Percentiles rank a stretch among this genome's conserved stretches.
Conservation (phyloP, 345 rosid species). For the Populus nigra region DNA sequence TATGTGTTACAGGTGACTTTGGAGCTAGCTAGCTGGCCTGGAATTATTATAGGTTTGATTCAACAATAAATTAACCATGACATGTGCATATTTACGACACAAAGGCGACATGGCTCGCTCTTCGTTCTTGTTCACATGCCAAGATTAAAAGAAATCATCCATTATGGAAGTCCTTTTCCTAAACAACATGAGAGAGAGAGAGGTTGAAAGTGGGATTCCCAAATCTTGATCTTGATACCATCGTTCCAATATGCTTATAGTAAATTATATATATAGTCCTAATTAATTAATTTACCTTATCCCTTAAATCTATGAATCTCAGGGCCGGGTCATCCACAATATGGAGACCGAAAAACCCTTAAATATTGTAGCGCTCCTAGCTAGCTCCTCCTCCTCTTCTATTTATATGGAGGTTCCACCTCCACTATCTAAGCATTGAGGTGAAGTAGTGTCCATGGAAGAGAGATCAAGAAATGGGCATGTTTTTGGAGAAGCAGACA, state of each 20-base stretch:
- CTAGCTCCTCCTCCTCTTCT: not conserved
- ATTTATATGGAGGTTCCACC: not conserved
- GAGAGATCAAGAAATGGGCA: not conserved
- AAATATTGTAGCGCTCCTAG: too few relatives aligned
- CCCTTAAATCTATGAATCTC: not conserved
- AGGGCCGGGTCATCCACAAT: not conserved
- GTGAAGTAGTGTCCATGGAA: not conserved
- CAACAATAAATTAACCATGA: not conserved
- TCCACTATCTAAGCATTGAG: too few relatives aligned
- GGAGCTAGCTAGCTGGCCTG: not conserved
- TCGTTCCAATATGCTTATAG: not conserved
- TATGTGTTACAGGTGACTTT: not conserved
- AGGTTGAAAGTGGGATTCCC: not conserved
- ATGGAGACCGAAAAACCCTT: not conserved
- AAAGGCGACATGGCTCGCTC: not conserved
- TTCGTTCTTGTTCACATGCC: not conserved
- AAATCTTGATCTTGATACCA: not conserved
- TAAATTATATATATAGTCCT: not conserved
- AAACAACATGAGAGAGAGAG: not conserved
- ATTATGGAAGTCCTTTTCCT: not conserved
- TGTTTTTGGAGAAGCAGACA: constrained; percentile 30
- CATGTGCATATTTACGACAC: not conserved
- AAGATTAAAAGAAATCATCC: not conserved
- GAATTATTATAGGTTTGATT: not conserved
- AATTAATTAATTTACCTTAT: not conserved